Evolutionary conservation across 2,329 filamentous ascomycete genomes (phyloP).

Genomic region (Tolypocladium paradoxum): DNA sequence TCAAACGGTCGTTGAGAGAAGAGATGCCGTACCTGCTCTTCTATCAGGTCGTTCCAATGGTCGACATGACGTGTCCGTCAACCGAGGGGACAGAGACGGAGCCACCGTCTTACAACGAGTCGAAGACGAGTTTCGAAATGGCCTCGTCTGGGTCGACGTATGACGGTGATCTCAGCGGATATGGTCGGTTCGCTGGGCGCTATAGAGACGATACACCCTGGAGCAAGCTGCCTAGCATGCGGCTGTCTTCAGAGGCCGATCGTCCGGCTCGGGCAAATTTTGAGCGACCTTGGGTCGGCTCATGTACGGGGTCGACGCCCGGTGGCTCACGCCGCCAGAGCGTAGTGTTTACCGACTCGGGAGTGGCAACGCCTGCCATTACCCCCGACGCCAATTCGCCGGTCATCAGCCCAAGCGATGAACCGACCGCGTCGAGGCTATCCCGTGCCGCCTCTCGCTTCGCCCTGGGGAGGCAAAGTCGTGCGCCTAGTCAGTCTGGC

Average conservation of each 20-base stretch:
- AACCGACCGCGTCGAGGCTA: constrained; percentile 41
- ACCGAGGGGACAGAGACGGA: constrained; percentile 34
- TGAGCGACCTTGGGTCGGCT: constrained; percentile 29
- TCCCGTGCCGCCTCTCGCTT: constrained; percentile 49
- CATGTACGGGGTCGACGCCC: constrained; percentile 19
- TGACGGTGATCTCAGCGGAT: constrained; percentile 6
- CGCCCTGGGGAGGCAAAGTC: constrained; percentile 35
- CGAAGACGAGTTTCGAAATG: constrained; percentile 30
- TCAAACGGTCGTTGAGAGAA: constrained; percentile 62
- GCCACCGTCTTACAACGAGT: constrained; percentile 50
- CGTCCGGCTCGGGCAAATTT: constrained; percentile 36
- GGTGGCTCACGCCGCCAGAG: constrained; percentile 38
- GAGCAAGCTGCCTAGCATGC: constrained; percentile 36
- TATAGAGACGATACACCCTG: constrained; percentile 15
- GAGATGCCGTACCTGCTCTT: constrained; percentile 93
- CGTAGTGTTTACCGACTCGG: constrained; percentile 35
- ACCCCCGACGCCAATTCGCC: constrained; percentile 26
- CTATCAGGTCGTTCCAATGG: constrained; percentile 85
- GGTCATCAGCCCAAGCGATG: constrained; percentile 37
- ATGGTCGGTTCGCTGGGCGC: background rate
- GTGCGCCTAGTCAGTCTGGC: constrained; percentile 46
- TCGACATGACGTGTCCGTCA: constrained; percentile 48
- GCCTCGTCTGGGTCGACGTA: constrained; percentile 7
- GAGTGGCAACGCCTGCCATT: constrained; percentile 24
- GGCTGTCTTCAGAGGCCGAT: constrained; percentile 46